Evolutionary conservation across 495 filamentous ascomycete genomes (phyloP), one percentile per base, ranked within the genome.

Genomic region (Talaromyces thailandensis): DNA sequence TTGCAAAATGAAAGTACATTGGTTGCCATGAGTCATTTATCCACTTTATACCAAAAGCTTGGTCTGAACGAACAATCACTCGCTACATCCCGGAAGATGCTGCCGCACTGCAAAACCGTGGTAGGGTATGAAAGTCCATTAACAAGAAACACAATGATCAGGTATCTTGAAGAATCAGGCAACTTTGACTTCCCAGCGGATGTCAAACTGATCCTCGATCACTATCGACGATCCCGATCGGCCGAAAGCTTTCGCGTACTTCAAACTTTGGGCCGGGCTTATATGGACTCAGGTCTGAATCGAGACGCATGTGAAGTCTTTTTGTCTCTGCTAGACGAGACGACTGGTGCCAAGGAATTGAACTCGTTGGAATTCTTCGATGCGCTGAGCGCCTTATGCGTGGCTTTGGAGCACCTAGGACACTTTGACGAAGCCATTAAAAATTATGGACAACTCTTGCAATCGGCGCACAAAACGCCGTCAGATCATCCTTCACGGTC

Each of bases 111-210:
- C 25, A 64, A 64, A 24, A 64, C 66, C 3, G 64, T 73, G 31
- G 69, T 70, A 21, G 71, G 71, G 18, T 59, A 69, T 48, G 64
- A 63, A 5, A 67, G 64, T 57, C 58, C 63, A n/a, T 59, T 68
- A 52, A 73, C 69, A 25, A 52, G 71, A 25, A 67, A 73, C 48
- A 62, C 63, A 0, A 63, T 73, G 4, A 63, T 70, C 5, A 63
- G 69, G 24, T 74, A 72, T 55, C 52, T 74, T 1, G 65, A 70
- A 16, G 63, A 63, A 51, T 65, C 71, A 1, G 67, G 69, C 3
- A 70, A 69, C 56, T 70, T 71, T 37, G 71, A 74, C 59, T 74
- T 74, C 28, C 66, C 71, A 2, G 12, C 62, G 3, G 70, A 74
- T 16, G 67, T 74, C 52, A 64, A 66, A 58, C 64, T 67, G 9